Percentiles rank a stretch among this genome's conserved stretches.
Evolutionary conservation across 306 rosid species (phyloP).

Genomic region (Geum urbanum): DNA sequence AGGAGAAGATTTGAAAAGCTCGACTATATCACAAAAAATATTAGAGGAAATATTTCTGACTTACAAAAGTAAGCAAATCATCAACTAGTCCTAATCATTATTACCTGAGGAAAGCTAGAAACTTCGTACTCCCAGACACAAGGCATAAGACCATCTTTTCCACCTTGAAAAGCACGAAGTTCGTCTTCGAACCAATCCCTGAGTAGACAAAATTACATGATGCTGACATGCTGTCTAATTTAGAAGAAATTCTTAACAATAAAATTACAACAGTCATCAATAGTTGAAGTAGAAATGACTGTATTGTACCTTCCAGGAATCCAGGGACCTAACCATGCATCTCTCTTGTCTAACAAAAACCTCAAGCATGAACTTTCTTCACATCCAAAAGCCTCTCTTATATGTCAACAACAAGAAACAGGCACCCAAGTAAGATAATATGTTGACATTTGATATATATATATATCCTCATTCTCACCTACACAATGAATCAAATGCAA

Average conservation of each 20-base stretch:
- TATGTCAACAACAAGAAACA: constrained; percentile 25
- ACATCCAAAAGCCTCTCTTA: constrained; percentile 74
- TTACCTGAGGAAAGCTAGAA: constrained; percentile 92
- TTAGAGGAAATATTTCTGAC: not conserved
- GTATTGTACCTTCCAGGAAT: constrained; percentile 85
- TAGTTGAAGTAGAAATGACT: constrained; percentile 1
- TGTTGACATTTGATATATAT: constrained; percentile 13
- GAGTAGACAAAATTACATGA: constrained; percentile 18
- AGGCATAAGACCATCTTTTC: constrained; percentile 85
- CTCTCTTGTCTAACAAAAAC: constrained; percentile 87
- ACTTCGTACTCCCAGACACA: constrained; percentile 84
- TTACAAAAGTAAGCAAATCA: not conserved
- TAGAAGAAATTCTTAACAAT: not conserved
- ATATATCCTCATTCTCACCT: constrained; percentile 2
- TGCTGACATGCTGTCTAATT: not conserved
- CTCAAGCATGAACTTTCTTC: constrained; percentile 97
- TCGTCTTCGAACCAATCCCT: constrained; percentile 99
- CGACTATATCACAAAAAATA: not conserved
- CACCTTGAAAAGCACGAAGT: constrained; percentile 96
- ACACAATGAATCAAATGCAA: constrained; percentile 14
- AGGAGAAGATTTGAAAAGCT: constrained; percentile 1
- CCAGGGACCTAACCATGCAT: constrained; percentile 99
- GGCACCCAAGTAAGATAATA: constrained; percentile 26
- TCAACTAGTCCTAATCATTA: not conserved
- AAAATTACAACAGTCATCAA: not conserved